Evolutionary conservation across 208 protist genomes (phyloP), one percentile per base, ranked within the genome.

Genomic region (Angomonas ambiguus): DNA sequence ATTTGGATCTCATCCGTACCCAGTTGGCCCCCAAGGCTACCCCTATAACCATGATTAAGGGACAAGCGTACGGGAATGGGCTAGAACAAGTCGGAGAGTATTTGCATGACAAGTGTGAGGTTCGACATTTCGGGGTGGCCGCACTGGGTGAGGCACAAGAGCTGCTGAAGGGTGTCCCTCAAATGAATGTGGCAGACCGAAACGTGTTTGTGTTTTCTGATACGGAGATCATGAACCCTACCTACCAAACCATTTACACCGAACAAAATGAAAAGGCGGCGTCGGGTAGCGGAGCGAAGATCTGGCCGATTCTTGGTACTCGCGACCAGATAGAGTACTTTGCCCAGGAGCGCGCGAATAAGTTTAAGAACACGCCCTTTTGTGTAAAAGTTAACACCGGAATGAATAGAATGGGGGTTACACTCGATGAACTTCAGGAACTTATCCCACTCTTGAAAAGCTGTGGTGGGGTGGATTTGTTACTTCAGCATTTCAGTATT

Each of bases 21-120:
- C 59, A 82, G 53, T 71, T 79, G 49, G 77, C 77, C 18, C 73
- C 76, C 0, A 77, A 76, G 45, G 73, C 77, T 1, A 69, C 67
- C 35, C 64, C 79, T 4, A 87, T 87, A 62, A 38, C 77, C 8
- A 83, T 83, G 74, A 59, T 87, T n/a, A 87, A 83, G 49, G 81
- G 81, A 38, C 67, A 83, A 51, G 74, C 72, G 28, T 87, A 83
- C 70, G 77, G 77, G 31, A 74, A 87, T 60, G 77, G 81, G 1
- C 60, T 87, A 22, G 63, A 62, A 49, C 72, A 51, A 20, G 77
- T 83, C 25, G 65, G 74, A 2, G 63, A 71, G 10, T 87, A 81
- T 65, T 28, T 87, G 0, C 65, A 73, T 34, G 69, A 74, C 53
- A 45, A 55, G 51, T 81, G 73, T 59, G 41, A 42, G 16, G 42